Base-by-base conservation (phyloP, 306 rosid genomes). In the Cucumis cinereus region DNA sequence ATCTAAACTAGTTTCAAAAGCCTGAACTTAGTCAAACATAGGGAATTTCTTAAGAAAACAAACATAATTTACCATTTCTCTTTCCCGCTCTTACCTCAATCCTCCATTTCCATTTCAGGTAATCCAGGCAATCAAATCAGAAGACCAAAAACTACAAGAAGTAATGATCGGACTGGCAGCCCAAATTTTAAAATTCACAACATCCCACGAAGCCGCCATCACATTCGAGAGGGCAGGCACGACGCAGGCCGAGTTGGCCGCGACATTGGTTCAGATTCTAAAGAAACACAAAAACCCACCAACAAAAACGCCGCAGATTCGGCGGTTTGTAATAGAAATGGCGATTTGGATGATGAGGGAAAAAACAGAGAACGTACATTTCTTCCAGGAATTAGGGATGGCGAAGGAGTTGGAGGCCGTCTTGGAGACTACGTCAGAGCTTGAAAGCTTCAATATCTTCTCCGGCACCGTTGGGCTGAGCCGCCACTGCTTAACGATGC, bases 311-410 rank as follows among this genome's bases (percentile, higher is more conserved):
- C 98, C 99, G 3, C 85, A 91, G 84, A 95, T 92, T 60, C 88
- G 99, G 89, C 87, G 97, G 87, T 92, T 90, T 54, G 76, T 63
- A 68, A 88, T 95, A 71, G 99, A 95, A 79, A 80, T 88, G 71
- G 91, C 92, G 22, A 92, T 87, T 54, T 95, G 96, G 96, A 90
- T 95, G 97, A 92, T 95, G 99, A 79, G 75, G 79, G 89, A 92
- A 82, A 87, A 87, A 11, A 77, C 54, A 63, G 80, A 79, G 81
- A 92, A 87, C 40, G 70, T 85, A 43, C 4, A n/a, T 0, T 78
- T 81, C 35, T 95, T 92, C 80, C 85, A 81, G 86, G 75, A 84
- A 50, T 16, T 88, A 24, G 91, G 82, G 74, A 72, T 88, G 86
- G 91, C 85, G 71, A 80, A 79, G 78, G 90, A 88, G 81, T 85